Conservation (phyloP, 2,329 filamentous ascomycete species). For the Talaromyces verruculosus region DNA sequence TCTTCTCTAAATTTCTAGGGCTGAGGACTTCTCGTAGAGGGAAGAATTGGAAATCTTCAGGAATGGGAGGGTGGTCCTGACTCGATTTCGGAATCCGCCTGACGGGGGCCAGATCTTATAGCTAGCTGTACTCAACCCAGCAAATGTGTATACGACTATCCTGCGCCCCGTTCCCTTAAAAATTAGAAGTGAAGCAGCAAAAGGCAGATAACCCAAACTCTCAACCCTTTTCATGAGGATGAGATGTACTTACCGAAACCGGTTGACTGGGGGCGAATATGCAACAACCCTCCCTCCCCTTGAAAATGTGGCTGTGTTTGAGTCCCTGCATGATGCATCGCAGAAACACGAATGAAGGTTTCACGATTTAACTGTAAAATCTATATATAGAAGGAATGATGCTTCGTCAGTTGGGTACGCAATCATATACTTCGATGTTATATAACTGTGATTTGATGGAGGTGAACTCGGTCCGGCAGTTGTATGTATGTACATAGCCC, state of each 20-base stretch:
- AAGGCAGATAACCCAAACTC: neutral
- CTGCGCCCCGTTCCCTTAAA: neutral
- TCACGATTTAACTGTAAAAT: neutral
- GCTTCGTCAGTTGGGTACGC: neutral
- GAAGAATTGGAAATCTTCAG: neutral
- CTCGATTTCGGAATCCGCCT: neutral
- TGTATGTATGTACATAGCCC: neutral
- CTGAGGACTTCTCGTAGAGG: neutral
- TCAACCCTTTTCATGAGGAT: too few species aligned
- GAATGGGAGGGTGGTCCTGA: neutral
- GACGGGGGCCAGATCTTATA: neutral
- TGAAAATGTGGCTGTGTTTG: neutral
- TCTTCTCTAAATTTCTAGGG: neutral
- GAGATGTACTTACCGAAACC: neutral
- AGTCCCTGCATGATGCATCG: conserved; percentile 4
- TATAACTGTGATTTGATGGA: neutral
- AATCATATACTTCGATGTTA: neutral
- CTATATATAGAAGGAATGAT: neutral
- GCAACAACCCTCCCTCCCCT: neutral
- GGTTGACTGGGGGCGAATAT: neutral
- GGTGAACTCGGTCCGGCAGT: neutral
- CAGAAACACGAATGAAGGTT: neutral
- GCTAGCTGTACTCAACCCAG: neutral
- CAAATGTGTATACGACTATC: neutral
- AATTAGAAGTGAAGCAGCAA: neutral